These are phyloP conservation scores for Kuraishia cidri DNA, from an alignment of 805 yeast species.

Conservation along the genomic window DNA sequence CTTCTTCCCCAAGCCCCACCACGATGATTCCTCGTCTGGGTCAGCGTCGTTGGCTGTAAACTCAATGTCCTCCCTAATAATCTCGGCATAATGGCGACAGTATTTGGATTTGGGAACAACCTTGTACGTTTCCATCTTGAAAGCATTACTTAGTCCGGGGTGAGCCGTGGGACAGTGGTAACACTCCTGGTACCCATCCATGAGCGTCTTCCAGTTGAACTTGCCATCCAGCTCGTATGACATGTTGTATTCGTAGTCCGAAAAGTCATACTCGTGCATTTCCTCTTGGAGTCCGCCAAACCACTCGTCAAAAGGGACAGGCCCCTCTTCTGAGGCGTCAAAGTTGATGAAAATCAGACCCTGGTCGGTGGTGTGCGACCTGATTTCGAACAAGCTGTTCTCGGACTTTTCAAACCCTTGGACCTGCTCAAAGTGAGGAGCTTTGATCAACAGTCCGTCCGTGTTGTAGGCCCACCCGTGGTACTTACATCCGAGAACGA, in stretches of 20 bases:
- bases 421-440: constrained; percentile 53
- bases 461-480: constrained; percentile 61
- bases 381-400: constrained; percentile 45
- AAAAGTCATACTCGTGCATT: constrained; percentile 47
- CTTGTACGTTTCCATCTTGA: constrained; percentile 52
- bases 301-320: constrained; percentile 40
- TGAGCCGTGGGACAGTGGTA: constrained; percentile 64
- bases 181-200: constrained; percentile 63
- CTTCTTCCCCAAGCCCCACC: constrained; percentile 36
- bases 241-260: constrained; percentile 56
- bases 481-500: constrained; percentile 49
- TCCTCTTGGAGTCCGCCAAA: constrained; percentile 40
- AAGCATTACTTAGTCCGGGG: constrained; percentile 48
- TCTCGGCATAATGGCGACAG: constrained; percentile 53
- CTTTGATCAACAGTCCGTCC: constrained; percentile 50
- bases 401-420: constrained; percentile 48
- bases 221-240: constrained; percentile 53
- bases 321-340: constrained; percentile 27
- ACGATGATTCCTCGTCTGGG: constrained; percentile 23
- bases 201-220: constrained; percentile 58
- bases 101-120: constrained; percentile 51
- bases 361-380: constrained; percentile 44
- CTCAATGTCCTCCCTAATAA: constrained; percentile 27
- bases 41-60: constrained; percentile 19
- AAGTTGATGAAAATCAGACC: constrained; percentile 52